A percentile compares a stretch with the other conserved stretches of the same genome.
Evolutionary conservation across 805 yeast genomes (phyloP).

Genomic region (Candida xiaguanensis): DNA sequence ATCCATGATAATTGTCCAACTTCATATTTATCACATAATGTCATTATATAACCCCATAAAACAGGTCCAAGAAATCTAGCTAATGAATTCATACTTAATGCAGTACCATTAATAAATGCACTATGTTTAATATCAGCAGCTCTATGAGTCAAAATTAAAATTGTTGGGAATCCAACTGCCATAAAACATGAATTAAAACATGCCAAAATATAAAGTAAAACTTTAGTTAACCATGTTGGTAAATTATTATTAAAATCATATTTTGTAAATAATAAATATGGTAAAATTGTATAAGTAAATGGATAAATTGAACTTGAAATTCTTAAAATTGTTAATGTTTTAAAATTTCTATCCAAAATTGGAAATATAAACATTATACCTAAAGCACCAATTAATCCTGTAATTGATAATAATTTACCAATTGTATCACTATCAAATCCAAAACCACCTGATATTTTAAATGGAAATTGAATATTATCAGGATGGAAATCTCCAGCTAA

Average conservation of each 20-base stretch:
- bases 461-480: conserved; percentile 42
- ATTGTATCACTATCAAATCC: conserved; percentile 45
- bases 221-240: conserved; percentile 17
- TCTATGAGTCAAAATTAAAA: conserved; percentile 51
- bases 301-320: conserved; percentile 41
- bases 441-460: conserved; percentile 49
- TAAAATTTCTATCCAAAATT: conserved; percentile 43
- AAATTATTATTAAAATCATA: conserved; percentile 26
- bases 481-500: conserved; percentile 33
- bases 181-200: conserved; percentile 31
- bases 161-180: conserved; percentile 51
- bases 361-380: conserved; percentile 51
- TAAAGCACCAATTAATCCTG: conserved; percentile 52
- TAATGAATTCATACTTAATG: conserved; percentile 49
- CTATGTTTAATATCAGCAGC: conserved; percentile 51
- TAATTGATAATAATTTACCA: conserved; percentile 47
- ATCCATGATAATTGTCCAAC: conserved; percentile 31
- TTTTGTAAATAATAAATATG: conserved; percentile 45
- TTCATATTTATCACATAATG: conserved; percentile 22
- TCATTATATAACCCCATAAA: conserved; percentile 47
- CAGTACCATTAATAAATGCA: conserved; percentile 57
- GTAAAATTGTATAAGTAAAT: conserved; percentile 41
- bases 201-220: conserved; percentile 25
- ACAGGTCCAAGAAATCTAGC: conserved; percentile 59
- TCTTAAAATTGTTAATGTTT: conserved; percentile 43